Conservation (phyloP, 1,139 yeast genomes). For the Magnusiomyces suaveolens region DNA sequence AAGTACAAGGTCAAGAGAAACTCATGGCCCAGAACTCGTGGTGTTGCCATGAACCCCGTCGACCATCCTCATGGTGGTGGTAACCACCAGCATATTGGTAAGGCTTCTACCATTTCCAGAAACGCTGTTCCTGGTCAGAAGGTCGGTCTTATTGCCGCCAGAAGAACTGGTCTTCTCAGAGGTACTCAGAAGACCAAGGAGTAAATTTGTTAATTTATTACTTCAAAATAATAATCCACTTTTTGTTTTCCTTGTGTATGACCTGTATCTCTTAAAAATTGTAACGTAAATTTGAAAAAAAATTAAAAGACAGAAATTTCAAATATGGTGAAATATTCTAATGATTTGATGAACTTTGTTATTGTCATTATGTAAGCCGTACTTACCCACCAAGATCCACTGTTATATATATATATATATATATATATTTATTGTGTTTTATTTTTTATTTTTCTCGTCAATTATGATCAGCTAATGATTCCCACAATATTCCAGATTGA, state of each 20-base stretch:
- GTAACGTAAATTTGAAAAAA: not conserved
- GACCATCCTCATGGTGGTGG: conserved; percentile 99
- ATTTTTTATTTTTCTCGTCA: no score
- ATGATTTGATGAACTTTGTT: no score
- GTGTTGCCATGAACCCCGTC: conserved; percentile 99
- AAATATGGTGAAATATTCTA: no score
- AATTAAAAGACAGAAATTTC: not conserved
- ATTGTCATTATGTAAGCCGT: no score
- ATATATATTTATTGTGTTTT: no score
- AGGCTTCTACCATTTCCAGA: conserved; percentile 99
- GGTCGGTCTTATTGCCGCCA: conserved; percentile 99
- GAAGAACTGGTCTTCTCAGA: conserved; percentile 99
- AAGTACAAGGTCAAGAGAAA: conserved; percentile 97
- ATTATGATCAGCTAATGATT: no score
- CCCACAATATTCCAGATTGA: no score
- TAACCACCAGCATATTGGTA: conserved; percentile 99
- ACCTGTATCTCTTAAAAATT: not conserved
- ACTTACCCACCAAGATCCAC: no score
- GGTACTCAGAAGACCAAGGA: conserved; percentile 98
- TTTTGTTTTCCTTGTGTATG: not conserved
- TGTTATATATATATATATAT: no score
- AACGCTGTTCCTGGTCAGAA: conserved; percentile 99
- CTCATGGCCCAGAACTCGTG: conserved; percentile 99
- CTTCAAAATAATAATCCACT: not conserved
- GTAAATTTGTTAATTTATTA: conserved; percentile 29